phyloP scores from a whole-genome alignment of 306 rosid species.

The Rosa chinensis region DNA sequence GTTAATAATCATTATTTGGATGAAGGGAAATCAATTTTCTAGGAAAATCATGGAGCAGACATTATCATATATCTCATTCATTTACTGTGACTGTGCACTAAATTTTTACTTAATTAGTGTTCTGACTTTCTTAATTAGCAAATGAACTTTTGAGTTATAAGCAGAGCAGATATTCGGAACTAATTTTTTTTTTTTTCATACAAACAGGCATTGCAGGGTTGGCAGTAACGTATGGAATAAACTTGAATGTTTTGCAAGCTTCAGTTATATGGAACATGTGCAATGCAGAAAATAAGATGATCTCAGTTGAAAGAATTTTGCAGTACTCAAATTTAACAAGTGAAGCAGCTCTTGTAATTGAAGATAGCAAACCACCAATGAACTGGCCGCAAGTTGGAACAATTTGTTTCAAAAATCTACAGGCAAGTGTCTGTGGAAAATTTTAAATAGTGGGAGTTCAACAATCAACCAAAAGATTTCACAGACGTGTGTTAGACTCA shows the following conservation, averaged over 20 bases:
- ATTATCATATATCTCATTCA: background rate
- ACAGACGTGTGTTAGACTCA: background rate
- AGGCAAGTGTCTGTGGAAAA: conserved; percentile 39
- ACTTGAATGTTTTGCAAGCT: conserved; percentile 85
- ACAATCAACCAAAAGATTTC: background rate
- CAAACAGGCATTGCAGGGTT: conserved; percentile 87
- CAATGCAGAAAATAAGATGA: conserved; percentile 93
- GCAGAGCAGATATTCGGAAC: conserved; percentile 13
- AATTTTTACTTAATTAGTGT: background rate
- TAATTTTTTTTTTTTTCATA: background rate
- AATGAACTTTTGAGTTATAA: background rate
- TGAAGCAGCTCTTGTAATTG: conserved; percentile 83
- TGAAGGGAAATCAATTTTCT: background rate
- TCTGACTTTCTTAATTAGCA: too few species aligned
- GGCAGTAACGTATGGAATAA: conserved; percentile 96
- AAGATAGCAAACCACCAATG: conserved; percentile 65
- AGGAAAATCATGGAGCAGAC: background rate
- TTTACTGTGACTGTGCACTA: background rate
- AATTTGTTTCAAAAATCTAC: conserved; percentile 69
- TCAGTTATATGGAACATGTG: conserved; percentile 91
- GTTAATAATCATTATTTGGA: background rate
- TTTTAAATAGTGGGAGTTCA: background rate
- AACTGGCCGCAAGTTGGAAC: conserved; percentile 90
- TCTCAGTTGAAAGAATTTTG: conserved; percentile 90
- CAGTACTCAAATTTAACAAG: conserved; percentile 72